Evolutionary conservation across 2,329 filamentous ascomycete genomes (phyloP), one percentile per base, ranked within the genome.

Genomic region (Bipolaris victoriae): DNA sequence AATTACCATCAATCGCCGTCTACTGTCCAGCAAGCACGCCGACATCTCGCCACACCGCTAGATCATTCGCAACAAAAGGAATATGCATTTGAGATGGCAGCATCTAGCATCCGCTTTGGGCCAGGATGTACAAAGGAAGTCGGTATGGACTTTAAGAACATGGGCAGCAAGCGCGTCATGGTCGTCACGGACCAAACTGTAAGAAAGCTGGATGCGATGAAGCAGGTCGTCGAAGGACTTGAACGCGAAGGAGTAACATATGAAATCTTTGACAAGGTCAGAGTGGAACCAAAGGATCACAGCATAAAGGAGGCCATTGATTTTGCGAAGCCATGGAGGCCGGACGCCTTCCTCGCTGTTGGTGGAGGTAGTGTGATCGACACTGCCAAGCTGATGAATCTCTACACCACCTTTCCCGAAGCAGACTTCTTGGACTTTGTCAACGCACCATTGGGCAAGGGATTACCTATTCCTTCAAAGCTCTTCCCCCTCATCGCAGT

Each of bases 81-180:
- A 76, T 99, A 99, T 79, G 95, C 95, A 13, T 99, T 99, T 74
- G 95, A 99, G 77, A 96, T 99, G 94, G 95, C 95, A 0, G 92
- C 95, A 1, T 96, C 91, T 1, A 91, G 90, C 26, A 97, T 99
- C 71, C 88, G 95, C 11, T 99, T 98, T 69, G 95, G 95, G 0
- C 91, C 92, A 0, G 95, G 95, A 5, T 90, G 90, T 55, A 99
- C 95, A 22, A 91, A 92, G 77, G 95, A 99, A 78, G 92, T 99
- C 18, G 95, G 95, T 63, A 98, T 98, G 95, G 95, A 99, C 78
- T 88, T 98, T 66, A 89, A 88, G 78, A 98, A 99, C 74, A 84
- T 99, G 82, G 90, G 90, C 13, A 88, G 90, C 6, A 90, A 91
- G 80, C 88, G 88, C 43, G 94, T 99, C 56, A 91, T 91, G 74